Base-by-base conservation (phyloP, 306 rosid genomes). In the Acacia acuminata region DNA sequence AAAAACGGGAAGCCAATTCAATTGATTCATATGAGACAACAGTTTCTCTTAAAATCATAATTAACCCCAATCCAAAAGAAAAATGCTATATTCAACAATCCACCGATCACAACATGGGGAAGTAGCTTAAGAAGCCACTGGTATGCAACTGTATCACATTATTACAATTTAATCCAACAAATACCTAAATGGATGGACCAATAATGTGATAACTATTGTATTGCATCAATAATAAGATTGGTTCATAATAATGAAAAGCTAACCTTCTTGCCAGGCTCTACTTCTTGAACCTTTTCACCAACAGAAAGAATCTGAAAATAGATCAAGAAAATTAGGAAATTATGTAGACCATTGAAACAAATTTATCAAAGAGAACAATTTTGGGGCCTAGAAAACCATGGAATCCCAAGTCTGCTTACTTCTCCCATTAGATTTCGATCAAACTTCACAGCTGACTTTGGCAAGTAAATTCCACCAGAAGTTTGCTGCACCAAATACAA, bases 381-480 rank as follows among this genome's bases (percentile, higher is more conserved):
- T 55, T 27, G 43, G 34, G 20, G 7, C 66, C 30, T 34, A 82
- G 3, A 70, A 80, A 38, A 85, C 42, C n/a, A 25, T 25, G 67
- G 76, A 47, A 14, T 30, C 71, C 56, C 17, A 68, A 58, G 43
- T 63, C 78, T 24, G 45, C 90, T 84, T 89, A 96, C 99, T 84
- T 94, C 98, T 81, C 99, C 99, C 70, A 86, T 67, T 2, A 96
- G 98, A 84, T 96, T 92, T 45, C 92, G 94, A 88, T 96, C 99
- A 70, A 88, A 96, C 81, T 96, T 96, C 73, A 96, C 99, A 3
- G 97, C 98, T 55, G 99, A 88, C 67, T 86, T 94, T 75, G 98
- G 99, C 85, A 96, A 80, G 84, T 94, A 76, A 82, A 96, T 88
- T 86, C 98, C 99, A 70, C 98, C 98, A 51, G 90, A 81, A 72